phyloP scores from a whole-genome alignment of 768 basidiomycete species.

The Baorangia bicolor region DNA sequence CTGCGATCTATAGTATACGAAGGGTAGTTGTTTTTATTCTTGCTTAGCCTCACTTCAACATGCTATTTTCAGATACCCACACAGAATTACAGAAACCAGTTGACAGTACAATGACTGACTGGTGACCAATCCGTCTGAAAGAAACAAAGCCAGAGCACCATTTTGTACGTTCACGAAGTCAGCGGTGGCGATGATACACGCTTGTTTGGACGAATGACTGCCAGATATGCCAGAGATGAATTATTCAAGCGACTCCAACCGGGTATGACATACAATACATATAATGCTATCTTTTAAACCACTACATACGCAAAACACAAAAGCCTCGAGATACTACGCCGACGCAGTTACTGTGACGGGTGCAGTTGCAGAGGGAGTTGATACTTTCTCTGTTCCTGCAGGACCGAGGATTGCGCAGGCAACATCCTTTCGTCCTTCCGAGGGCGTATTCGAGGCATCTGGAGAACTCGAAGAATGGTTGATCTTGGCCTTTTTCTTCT shows the following conservation, averaged over 20 bases:
- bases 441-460: slow-evolving; percentile 23
- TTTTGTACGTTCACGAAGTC: not conserved
- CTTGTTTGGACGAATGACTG: not conserved
- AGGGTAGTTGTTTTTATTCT: no score
- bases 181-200: not conserved
- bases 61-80: no score
- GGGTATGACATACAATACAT: not conserved
- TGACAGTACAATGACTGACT: no score
- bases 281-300: not conserved
- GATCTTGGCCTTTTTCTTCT: slow-evolving; percentile 68
- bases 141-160: no score
- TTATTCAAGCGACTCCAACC: not conserved
- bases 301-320: not conserved
- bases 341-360: slow-evolving; percentile 17
- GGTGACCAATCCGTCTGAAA: no score
- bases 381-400: not conserved
- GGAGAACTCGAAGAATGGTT: slow-evolving; percentile 16
- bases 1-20: no score
- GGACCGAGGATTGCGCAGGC: not conserved
- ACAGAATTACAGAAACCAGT: no score
- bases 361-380: not conserved
- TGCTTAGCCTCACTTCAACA: no score
- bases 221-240: no score
- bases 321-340: slow-evolving; percentile 9
- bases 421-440: slow-evolving; percentile 2